phyloP scores from a whole-genome alignment of 1,284 basidiomycete genomes.

The Leccinum griseonigrum region DNA sequence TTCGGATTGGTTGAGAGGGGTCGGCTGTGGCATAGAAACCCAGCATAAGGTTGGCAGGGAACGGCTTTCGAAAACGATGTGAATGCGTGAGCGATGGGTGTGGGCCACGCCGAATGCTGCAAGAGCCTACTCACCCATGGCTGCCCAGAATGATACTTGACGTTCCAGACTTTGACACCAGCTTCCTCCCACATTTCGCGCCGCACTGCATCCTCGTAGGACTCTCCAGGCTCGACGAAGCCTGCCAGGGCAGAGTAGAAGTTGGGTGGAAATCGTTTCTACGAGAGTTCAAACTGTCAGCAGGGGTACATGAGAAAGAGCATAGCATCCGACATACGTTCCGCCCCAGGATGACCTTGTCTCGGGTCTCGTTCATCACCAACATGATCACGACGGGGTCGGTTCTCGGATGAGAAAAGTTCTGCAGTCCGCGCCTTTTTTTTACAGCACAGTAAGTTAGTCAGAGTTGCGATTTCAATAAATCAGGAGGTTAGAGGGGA shows the following conservation, averaged over 20 bases:
- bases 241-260: conserved; percentile 90
- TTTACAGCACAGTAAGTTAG: conserved; percentile 3
- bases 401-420: conserved; percentile 86
- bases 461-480: conserved; percentile 10
- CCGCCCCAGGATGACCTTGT: conserved; percentile 84
- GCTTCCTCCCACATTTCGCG: conserved; percentile 96
- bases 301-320: background rate
- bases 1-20: conserved; percentile 69
- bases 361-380: conserved; percentile 73
- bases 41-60: conserved; percentile 88
- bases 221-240: conserved; percentile 92
- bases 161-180: conserved; percentile 81
- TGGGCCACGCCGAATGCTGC: background rate
- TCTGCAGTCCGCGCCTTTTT: conserved; percentile 77
- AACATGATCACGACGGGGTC: conserved; percentile 94
- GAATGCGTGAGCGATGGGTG: background rate
- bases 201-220: conserved; percentile 91
- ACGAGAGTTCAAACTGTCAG: conserved; percentile 5
- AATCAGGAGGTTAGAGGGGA: conserved; percentile 28
- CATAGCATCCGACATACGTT: conserved; percentile 51
- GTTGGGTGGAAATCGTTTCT: conserved; percentile 67
- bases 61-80: conserved; percentile 54
- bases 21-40: conserved; percentile 85
- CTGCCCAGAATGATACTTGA: conserved; percentile 84
- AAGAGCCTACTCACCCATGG: conserved; percentile 62